phyloP scores from a whole-genome alignment of 176 grass and related monocot genomes.

The Coix lacrymajobi region DNA sequence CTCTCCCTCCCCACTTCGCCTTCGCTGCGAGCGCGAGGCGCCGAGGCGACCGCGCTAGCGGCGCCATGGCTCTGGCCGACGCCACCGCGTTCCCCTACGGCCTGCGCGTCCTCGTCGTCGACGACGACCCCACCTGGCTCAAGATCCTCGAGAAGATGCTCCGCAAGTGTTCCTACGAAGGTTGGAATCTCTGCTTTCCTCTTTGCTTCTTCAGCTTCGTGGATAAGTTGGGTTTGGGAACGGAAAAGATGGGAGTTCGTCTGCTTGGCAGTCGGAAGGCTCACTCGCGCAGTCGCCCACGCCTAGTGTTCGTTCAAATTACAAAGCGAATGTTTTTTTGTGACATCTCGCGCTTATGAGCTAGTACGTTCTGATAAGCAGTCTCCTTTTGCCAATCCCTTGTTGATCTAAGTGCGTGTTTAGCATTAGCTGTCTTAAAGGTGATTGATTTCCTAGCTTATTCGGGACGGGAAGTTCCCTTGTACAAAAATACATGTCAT shows the following conservation, averaged over 20 bases:
- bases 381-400: not conserved
- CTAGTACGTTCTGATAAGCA: slow-evolving; percentile 6
- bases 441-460: not conserved
- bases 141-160: slow-evolving; percentile 99
- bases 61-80: slow-evolving; percentile 40
- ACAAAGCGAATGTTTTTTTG: not conserved
- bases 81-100: slow-evolving; percentile 78
- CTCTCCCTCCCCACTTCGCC: slow-evolving; percentile 13
- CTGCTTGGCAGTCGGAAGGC: not conserved
- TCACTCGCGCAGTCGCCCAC: not conserved
- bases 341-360: not conserved
- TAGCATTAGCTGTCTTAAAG: not conserved
- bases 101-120: slow-evolving; percentile 93
- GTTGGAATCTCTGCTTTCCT: slow-evolving; percentile 54
- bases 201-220: not conserved
- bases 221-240: not conserved
- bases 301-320: slow-evolving; percentile 30
- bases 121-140: slow-evolving; percentile 97
- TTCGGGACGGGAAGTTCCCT: not conserved
- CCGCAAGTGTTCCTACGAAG: slow-evolving; percentile 96
- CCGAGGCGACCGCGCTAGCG: slow-evolving; percentile 8
- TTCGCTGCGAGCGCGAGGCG: not conserved
- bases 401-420: not conserved
- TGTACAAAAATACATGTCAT: not conserved
- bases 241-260: not conserved